Evolutionary conservation across 2,329 filamentous ascomycete species (phyloP), one percentile per base, ranked within the genome.

Genomic region (Blastomyces gilchristii): DNA sequence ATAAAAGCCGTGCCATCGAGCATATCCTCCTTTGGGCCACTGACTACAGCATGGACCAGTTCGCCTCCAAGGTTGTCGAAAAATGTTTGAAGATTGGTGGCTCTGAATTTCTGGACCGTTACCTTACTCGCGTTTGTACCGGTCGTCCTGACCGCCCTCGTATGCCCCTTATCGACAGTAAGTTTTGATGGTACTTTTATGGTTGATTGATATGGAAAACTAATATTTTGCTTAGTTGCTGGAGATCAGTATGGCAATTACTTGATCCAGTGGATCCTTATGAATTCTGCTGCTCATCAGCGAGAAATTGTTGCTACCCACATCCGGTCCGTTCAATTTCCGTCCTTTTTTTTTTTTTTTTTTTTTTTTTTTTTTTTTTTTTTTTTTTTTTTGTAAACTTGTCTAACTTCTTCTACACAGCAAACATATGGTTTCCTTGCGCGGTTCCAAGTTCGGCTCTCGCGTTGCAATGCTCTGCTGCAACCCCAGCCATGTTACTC

Each of bases 181-280:
- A 76, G 82, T 78, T 50, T 43, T 60, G 12, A 47, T 7, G n/a
- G 25, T 43, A 34, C 39, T 16, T 52, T 34, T 11, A 58, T 61
- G 49, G 58, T 69, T 25, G 12, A 45, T 60, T 39, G 12, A 41
- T 41, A 49, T 62, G 16, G 16, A 59, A 37, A 16, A 28, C 41
- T 57, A 34, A 22, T 31, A 31, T 45, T 34, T 45, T 34, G 14
- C 14, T 7, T 49, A 84, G 82, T 97, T 78, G 90, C 94, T 67
- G 95, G 94, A 71, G 95, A 99, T 74, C 95, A 99, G 76, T 99
- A 97, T 73, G 94, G 94, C 70, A 99, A 99, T 78, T 99, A 99
- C 72, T 83, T 99, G 67, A 90, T 99, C 67, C 94, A 99, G 76
- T 96, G 95, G 85, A 94, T 99, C 72, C 82, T 99, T 72, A 92